Percentiles rank a stretch among this genome's conserved stretches.
phyloP scores from a whole-genome alignment of 2,329 filamentous ascomycete species.

The Fusarium bactridioides region DNA sequence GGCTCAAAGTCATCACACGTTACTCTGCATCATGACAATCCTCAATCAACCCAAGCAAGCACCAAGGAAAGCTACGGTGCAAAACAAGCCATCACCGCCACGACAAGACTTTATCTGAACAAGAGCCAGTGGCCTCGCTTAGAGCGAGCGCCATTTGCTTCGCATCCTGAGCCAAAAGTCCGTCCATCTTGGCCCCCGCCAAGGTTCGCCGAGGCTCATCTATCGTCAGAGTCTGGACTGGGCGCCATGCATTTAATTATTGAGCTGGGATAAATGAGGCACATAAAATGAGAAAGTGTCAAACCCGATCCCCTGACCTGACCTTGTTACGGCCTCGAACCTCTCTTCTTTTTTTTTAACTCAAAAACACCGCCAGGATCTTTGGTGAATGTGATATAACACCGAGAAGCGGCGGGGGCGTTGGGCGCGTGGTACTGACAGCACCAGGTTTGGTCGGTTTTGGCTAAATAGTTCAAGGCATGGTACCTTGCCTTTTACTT shows the following conservation, averaged over 20 bases:
- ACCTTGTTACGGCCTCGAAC: too few relatives aligned
- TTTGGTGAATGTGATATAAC: not conserved
- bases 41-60: not conserved
- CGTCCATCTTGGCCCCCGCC: conserved; percentile 28
- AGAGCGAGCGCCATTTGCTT: conserved; percentile 25
- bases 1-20: conserved; percentile 16
- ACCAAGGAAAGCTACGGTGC: not conserved
- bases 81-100: conserved; percentile 10
- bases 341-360: not conserved
- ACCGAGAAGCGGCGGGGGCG: not conserved
- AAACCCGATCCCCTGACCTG: not conserved
- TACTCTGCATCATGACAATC: conserved; percentile 22
- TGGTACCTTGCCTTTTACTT: conserved; percentile 2
- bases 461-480: not conserved
- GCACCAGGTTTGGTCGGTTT: not conserved
- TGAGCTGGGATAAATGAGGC: conserved; percentile 2
- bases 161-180: conserved; percentile 31
- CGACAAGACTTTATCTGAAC: not conserved
- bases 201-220: conserved; percentile 29
- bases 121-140: conserved; percentile 33
- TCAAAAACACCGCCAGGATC: not conserved
- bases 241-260: conserved; percentile 4
- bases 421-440: conserved; percentile 8
- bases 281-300: not conserved
- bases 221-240: conserved; percentile 33